Evolutionary conservation across 495 filamentous ascomycete species (phyloP), one percentile per base, ranked within the genome.

Genomic region (Hyaloscypha bicolor): DNA sequence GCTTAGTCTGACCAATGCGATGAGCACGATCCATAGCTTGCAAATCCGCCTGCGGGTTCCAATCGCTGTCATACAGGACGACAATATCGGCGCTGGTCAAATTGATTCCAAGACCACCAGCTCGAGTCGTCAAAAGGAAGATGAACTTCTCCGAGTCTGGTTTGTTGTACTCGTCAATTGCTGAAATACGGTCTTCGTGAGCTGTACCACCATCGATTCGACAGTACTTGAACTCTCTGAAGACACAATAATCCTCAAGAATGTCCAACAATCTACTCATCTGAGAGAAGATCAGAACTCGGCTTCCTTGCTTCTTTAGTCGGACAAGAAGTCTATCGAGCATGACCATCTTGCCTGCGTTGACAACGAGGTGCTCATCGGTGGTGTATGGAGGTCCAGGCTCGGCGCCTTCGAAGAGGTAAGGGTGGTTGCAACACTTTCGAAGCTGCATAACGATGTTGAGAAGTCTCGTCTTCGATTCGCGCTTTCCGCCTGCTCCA

Each of bases 371-470:
- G 78, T 99, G 96, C 79, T 98, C 95, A 75, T 98, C 96, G 14
- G 94, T 98, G 1, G 96, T 98, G 73, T 98, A 99, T 14, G 96
- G 96, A 5, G 96, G 96, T 32, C 96, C 96, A 22, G 95, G 94
- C 71, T 99, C 96, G 33, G 96, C 96, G 33, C 96, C 96, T 73
- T 99, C 96, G 70, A 99, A 99, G 2, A 99, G 87, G 72, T 99
- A 99, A 4, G 96, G 96, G 72, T 99, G 96, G 72, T 99, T 99
- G 79, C 96, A 98, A 76, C 96, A 99, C 77, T 99, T 99, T 66
- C 96, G 90, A 56, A 99, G 87, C 76, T 99, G 96, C 96, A 99
- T 99, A 68, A 99, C 96, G 75, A 99, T 99, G 80, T 99, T 99
- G 67, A 99, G 83, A n/a, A 99, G 85, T 53, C 96, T 88, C 6